Base-by-base conservation (phyloP, 2,329 filamentous ascomycete genomes). In the Pyrenochaeta sp. region DNA sequence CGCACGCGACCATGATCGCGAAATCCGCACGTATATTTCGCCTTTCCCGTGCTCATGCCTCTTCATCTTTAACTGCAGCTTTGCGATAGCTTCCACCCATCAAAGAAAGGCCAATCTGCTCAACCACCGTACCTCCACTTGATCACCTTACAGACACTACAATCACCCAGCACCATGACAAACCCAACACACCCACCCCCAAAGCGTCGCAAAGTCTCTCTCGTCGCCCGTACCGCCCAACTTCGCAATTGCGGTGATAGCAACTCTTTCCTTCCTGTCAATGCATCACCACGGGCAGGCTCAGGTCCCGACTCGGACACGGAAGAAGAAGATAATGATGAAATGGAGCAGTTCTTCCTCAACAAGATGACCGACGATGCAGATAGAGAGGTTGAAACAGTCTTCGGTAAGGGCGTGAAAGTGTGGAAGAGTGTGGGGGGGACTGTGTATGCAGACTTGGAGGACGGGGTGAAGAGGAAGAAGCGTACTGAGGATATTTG, bases 331-430 rank as follows among this genome's bases (percentile, higher is more conserved):
- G 52, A 60, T 22, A 44, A 55, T 39, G 34, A 25, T 1, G 54
- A 42, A 19, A 19, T 19, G 2, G 57, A 40, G 2, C 47, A 56
- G n/a, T 28, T 53, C 25, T 61, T 58, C 19, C 51, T 56, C 22
- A 43, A 61, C 51, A 52, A 50, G 7, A 61, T 60, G 57, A 45
- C 34, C 13, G 54, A 63, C 34, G 52, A 62, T n/a, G 52, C 53
- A 1, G 34, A 59, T 22, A 46, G 43, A 2, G 22, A 27, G 9
- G 24, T 44, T 4, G 45, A 58, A 32, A 61, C 60, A 2, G 48
- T 55, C 3, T 63, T 63, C n/a, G 60, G 60, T 19, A n/a, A 32
- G 9, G 60, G 54, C 15, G 40, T 62, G 2, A 49, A 53, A 2
- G 54, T 62, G 5, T 62, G 60, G 57, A 58, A 46, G 44, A 50